Evolutionary conservation across 768 basidiomycete genomes (phyloP), one percentile per base, ranked within the genome.

Genomic region (Leccinellum albellum): DNA sequence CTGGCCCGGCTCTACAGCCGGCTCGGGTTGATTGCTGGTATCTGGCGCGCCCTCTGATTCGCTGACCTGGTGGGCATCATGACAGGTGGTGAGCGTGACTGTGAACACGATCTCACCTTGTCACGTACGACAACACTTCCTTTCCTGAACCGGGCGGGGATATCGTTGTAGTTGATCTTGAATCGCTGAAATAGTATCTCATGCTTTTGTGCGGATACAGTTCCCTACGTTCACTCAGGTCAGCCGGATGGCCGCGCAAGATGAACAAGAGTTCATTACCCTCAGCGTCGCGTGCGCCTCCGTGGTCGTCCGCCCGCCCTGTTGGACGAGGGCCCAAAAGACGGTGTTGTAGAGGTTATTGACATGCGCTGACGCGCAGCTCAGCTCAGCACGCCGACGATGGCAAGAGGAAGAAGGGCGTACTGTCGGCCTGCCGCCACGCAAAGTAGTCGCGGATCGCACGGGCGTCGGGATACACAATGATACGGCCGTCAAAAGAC

Each of bases 281-380:
- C 81, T 81, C 6, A 99, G 78, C 1, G 83, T 83, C 28, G 84
- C 82, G 68, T 98, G 91, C 1, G 96, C 96, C 57, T 95, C 82
- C 3, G 85, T 78, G 2, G 87, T 85, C 2, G 84, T 85, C 69
- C 89, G 77, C 0, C 87, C 88, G n/a, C 87, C 89, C 64, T 90
- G 80, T 45, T 87, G 87, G 0, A 98, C 85, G 32, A 99, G 81
- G 0, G 94, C 90, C 97, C 96, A 98, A 67, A 98, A 99, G 0
- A 76, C 78, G 0, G 97, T 98, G 67, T 99, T 99, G 75, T 98
- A 95, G 23, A 99, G 75, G 69, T 99, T 99, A 69, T 99, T 99
- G 69, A 98, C 89, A 69, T 99, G 97, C 0, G 97, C 95, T 40
- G n/a, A 40, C 37, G 37, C 37, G 37, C 37, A 40, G 37, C 37